Evolutionary conservation across 768 basidiomycete species (phyloP).

Genomic region (Pulveroboletus sp.): DNA sequence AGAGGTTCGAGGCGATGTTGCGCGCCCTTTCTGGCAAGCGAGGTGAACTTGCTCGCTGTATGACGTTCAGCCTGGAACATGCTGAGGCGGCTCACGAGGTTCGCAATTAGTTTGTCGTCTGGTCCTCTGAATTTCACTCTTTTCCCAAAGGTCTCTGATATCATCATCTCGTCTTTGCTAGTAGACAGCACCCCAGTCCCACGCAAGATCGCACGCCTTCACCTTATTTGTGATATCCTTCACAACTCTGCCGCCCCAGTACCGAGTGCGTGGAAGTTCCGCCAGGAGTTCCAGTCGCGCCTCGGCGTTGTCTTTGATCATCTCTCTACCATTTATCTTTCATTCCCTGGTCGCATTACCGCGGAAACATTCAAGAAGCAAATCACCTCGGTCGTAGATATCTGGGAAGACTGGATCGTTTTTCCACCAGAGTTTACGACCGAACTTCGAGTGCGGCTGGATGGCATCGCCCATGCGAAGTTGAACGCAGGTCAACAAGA

Average conservation of each 20-base stretch:
- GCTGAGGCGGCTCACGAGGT: constrained; percentile 96
- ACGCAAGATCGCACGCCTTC: constrained; percentile 89
- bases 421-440: constrained; percentile 84
- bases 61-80: constrained; percentile 96
- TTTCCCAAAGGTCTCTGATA: constrained; percentile 68
- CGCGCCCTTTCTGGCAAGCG: constrained; percentile 80
- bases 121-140: constrained; percentile 1
- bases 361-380: constrained; percentile 96
- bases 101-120: constrained; percentile 7
- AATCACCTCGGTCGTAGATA: constrained; percentile 82
- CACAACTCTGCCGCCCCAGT: constrained; percentile 94
- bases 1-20: constrained; percentile 87
- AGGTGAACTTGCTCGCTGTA: constrained; percentile 89
- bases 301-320: constrained; percentile 96
- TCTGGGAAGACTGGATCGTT: constrained; percentile 99
- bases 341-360: constrained; percentile 93
- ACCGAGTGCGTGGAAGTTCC: constrained; percentile 96
- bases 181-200: constrained; percentile 96
- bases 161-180: constrained; percentile 83
- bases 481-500: constrained; percentile 27
- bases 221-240: constrained; percentile 95
- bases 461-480: constrained; percentile 44
- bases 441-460: constrained; percentile 68
- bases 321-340: constrained; percentile 87
- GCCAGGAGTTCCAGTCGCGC: constrained; percentile 87